Conservation (phyloP, 2,329 filamentous ascomycete genomes). For the Aspergillus pseudonomiae region DNA sequence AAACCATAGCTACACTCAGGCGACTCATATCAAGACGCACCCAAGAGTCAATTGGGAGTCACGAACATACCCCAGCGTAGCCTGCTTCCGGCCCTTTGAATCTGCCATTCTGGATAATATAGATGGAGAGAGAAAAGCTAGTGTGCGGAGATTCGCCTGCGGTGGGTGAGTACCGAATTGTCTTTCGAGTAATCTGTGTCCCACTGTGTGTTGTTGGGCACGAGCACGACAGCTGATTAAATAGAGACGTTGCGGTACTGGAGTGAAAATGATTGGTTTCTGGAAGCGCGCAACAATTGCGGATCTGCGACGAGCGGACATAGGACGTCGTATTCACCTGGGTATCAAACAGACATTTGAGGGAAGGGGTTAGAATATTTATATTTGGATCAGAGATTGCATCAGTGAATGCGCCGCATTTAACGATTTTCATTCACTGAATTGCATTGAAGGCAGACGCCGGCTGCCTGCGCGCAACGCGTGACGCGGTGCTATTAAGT, state of each 20-base stretch:
- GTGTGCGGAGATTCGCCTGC: neutral
- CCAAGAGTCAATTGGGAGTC: constrained; percentile 72
- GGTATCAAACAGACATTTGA: neutral
- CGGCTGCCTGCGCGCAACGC: constrained; percentile 16
- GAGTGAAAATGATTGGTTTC: constrained; percentile 11
- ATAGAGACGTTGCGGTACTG: constrained; percentile 7
- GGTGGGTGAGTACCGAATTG: neutral
- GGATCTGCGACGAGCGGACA: constrained; percentile 15
- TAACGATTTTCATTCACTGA: neutral
- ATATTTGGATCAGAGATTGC: neutral
- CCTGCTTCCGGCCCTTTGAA: constrained; percentile 61
- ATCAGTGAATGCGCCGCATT: neutral
- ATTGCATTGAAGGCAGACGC: constrained; percentile 10
- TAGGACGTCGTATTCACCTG: constrained; percentile 15
- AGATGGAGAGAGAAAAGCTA: neutral
- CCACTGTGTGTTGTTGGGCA: neutral
- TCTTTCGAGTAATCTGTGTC: neutral
- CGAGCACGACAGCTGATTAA: neutral
- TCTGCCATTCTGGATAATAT: constrained; percentile 19
- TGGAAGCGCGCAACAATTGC: constrained; percentile 18
- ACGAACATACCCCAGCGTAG: constrained; percentile 86
- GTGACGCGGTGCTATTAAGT: constrained; percentile 24
- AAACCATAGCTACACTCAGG: neutral
- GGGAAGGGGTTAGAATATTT: neutral
- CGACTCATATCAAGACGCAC: constrained; percentile 52